Conservation (phyloP, 805 yeast genomes). For the Debaryomyces prosopidis region DNA sequence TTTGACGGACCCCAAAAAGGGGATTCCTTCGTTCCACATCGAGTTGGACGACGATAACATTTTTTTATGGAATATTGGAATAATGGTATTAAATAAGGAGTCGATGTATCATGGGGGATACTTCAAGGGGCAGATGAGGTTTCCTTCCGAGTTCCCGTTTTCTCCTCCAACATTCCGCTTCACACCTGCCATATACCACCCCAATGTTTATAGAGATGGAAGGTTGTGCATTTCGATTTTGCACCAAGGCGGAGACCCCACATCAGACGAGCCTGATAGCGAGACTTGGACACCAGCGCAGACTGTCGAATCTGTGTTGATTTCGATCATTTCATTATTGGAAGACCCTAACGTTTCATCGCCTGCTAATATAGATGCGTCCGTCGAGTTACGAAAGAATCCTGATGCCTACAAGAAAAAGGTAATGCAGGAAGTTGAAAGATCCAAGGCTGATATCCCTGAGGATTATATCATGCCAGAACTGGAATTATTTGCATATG, state of each 20-base stretch:
- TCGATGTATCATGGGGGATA: conserved; percentile 93
- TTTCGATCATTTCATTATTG: conserved; percentile 84
- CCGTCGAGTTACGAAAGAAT: conserved; percentile 83
- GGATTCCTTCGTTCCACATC: conserved; percentile 59
- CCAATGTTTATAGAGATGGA: conserved; percentile 93
- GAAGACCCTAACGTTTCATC: conserved; percentile 93
- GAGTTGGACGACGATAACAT: conserved; percentile 59
- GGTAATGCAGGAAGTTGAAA: conserved; percentile 79
- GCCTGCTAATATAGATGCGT: conserved; percentile 96
- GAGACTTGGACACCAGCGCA: conserved; percentile 96
- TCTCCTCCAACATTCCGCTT: conserved; percentile 91
- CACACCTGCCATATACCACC: conserved; percentile 92
- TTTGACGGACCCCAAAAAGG: conserved; percentile 88
- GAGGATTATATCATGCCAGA: conserved; percentile 81
- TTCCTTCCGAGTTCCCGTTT: conserved; percentile 89
- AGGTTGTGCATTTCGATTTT: conserved; percentile 88
- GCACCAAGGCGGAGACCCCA: conserved; percentile 88
- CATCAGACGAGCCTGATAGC: conserved; percentile 86
- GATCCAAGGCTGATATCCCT: conserved; percentile 84
- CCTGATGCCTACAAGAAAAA: conserved; percentile 72
- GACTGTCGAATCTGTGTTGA: conserved; percentile 86
- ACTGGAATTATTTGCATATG: conserved; percentile 49
- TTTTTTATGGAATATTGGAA: conserved; percentile 78
- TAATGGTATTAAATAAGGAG: conserved; percentile 87
- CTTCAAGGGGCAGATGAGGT: conserved; percentile 90